Percentiles rank a stretch among this genome's conserved stretches.
Evolutionary conservation across 768 basidiomycete species (phyloP).

Genomic region (Leccinum longicurvipes): DNA sequence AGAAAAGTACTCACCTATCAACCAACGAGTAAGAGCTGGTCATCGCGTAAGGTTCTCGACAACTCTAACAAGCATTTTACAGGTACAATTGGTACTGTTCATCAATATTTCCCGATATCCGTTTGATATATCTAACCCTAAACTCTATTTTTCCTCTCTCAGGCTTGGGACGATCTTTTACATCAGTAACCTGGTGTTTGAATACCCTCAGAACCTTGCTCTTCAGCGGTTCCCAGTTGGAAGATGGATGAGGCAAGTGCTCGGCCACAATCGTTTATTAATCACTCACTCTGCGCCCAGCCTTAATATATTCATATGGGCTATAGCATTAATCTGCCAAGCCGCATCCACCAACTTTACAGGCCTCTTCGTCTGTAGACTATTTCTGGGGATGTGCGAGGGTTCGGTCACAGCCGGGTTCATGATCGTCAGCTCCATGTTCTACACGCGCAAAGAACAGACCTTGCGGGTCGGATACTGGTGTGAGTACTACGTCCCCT

Average conservation of each 20-base stretch:
- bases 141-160: not conserved
- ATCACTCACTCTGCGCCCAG: slow-evolving; percentile 30
- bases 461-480: too few relatives aligned
- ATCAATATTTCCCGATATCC: not conserved
- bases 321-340: slow-evolving; percentile 54
- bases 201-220: slow-evolving; percentile 72
- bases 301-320: slow-evolving; percentile 67
- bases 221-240: slow-evolving; percentile 73
- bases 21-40: slow-evolving; percentile 62
- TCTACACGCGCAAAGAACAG: too few relatives aligned
- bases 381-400: slow-evolving; percentile 75
- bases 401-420: slow-evolving; percentile 71
- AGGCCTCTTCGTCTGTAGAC: too few relatives aligned
- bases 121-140: too few relatives aligned
- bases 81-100: slow-evolving; percentile 63
- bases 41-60: not conserved
- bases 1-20: slow-evolving; percentile 61
- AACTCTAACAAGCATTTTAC: not conserved
- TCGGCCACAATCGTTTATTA: not conserved
- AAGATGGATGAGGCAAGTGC: slow-evolving; percentile 71
- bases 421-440: slow-evolving; percentile 76
- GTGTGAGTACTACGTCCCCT: slow-evolving; percentile 47
- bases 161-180: slow-evolving; percentile 80
- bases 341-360: slow-evolving; percentile 72
- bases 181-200: slow-evolving; percentile 64